A percentile compares a stretch with the other conserved stretches of the same genome.
Evolutionary conservation across 495 filamentous ascomycete species (phyloP).

Genomic region (Penicillium pulvis): DNA sequence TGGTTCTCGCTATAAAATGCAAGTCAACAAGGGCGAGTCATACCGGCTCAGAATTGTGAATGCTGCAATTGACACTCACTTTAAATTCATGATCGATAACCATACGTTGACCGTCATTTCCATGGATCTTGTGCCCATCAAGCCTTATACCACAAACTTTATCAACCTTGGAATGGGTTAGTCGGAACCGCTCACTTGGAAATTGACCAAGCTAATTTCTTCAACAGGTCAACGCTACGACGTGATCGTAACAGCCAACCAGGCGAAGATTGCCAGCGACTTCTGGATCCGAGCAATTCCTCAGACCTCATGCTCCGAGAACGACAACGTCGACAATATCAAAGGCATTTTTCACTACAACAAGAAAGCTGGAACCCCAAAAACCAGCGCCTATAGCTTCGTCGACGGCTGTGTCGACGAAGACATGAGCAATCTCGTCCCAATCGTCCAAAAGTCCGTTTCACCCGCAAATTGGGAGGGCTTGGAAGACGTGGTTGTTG

Average conservation of each 20-base stretch:
- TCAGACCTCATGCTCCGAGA: slow-evolving; percentile 47
- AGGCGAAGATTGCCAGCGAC: slow-evolving; percentile 37
- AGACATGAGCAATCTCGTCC: slow-evolving; percentile 8
- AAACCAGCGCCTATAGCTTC: slow-evolving; percentile 9
- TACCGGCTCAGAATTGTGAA: slow-evolving; percentile 55
- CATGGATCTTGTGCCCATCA: slow-evolving; percentile 50
- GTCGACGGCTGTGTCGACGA: slow-evolving; percentile 16
- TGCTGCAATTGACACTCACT: slow-evolving; percentile 35
- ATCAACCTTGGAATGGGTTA: slow-evolving; percentile 60
- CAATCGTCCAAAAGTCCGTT: slow-evolving; percentile 10
- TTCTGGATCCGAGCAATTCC: slow-evolving; percentile 71
- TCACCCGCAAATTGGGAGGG: slow-evolving; percentile 11
- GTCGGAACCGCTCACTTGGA: neutral
- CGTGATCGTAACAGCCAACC: slow-evolving; percentile 65
- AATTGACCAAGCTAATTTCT: slow-evolving; percentile 28
- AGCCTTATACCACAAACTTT: slow-evolving; percentile 45
- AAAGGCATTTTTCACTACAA: slow-evolving; percentile 59
- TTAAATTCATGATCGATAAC: slow-evolving; percentile 51
- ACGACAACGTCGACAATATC: slow-evolving; percentile 49
- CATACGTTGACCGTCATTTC: slow-evolving; percentile 50
- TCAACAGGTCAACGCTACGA: slow-evolving; percentile 63
- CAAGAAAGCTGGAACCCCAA: slow-evolving; percentile 29
- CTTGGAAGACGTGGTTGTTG: slow-evolving; percentile 11
- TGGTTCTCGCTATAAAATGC: slow-evolving; percentile 42
- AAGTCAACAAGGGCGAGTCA: slow-evolving; percentile 41